Conservation (phyloP, 108 stramenopile genomes). For the Skeletonema potamos region DNA sequence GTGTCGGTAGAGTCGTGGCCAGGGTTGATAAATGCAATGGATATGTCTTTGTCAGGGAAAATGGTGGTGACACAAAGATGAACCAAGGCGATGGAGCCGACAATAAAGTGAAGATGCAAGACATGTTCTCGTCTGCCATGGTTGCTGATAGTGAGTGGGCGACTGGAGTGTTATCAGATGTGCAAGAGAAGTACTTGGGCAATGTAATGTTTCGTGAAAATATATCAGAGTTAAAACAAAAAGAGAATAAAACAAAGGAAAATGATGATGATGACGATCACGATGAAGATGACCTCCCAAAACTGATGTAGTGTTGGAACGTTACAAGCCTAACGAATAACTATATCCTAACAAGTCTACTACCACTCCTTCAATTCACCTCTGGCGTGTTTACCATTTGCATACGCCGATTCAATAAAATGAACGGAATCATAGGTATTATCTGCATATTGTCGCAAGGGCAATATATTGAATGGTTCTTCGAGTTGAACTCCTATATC, state of each 20-base stretch:
- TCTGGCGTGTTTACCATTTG: neutral
- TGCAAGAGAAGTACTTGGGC: constrained; percentile 52
- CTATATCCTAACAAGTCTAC: neutral
- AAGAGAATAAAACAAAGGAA: neutral
- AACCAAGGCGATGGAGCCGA: neutral
- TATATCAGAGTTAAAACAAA: constrained; percentile 26
- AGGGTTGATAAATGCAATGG: constrained; percentile 85
- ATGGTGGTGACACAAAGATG: constrained; percentile 4
- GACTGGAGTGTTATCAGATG: constrained; percentile 39
- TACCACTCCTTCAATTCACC: neutral
- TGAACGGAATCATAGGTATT: constrained; percentile 35
- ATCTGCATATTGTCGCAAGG: constrained; percentile 53
- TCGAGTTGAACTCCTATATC: constrained; percentile 60
- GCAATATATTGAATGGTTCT: constrained; percentile 58
- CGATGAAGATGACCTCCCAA: neutral
- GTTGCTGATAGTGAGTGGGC: constrained; percentile 46
- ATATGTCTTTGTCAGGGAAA: constrained; percentile 64
- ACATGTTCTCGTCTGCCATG: constrained; percentile 45
- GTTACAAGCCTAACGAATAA: neutral
- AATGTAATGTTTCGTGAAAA: constrained; percentile 41
- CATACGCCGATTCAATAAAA: constrained; percentile 26
- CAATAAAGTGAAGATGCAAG: constrained; percentile 19
- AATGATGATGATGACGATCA: neutral
- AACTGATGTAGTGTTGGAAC: neutral
- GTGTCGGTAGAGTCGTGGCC: constrained; percentile 79